A percentile compares a stretch with the other conserved stretches of the same genome.
Evolutionary conservation across 805 yeast species (phyloP).

Genomic region (Ascoidea rubescens): DNA sequence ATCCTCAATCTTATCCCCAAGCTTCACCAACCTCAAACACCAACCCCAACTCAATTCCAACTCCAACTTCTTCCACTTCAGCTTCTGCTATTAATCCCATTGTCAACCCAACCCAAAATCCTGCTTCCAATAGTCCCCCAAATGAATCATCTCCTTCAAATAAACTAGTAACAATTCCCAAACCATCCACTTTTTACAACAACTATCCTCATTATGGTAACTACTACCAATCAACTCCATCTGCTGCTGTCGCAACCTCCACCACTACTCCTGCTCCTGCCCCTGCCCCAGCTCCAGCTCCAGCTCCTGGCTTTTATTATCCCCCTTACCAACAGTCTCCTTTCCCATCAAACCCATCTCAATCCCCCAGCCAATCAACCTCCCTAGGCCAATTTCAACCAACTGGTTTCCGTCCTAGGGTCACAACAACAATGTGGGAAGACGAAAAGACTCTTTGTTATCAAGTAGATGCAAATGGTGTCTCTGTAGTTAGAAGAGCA

Average conservation of each 20-base stretch:
- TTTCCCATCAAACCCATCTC: slow-evolving; percentile 10
- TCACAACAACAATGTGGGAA: slow-evolving; percentile 67
- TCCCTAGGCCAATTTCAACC: slow-evolving; percentile 26
- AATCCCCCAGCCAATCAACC: slow-evolving; percentile 12
- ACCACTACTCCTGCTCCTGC: slow-evolving; percentile 1
- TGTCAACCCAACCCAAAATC: too few relatives aligned
- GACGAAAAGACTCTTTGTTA: slow-evolving; percentile 60
- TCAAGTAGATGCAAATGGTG: slow-evolving; percentile 59
- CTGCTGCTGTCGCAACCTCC: slow-evolving; percentile 4
- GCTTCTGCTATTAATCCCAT: too few relatives aligned
- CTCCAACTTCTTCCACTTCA: background rate
- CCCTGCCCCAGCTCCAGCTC: slow-evolving; percentile 1
- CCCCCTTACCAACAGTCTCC: slow-evolving; percentile 1
- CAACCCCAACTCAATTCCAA: background rate
- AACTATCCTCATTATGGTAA: too few relatives aligned
- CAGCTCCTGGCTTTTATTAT: slow-evolving; percentile 3
- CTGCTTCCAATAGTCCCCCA: too few relatives aligned
- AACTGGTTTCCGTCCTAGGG: slow-evolving; percentile 37
- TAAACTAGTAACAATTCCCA: too few relatives aligned
- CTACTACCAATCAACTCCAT: background rate
- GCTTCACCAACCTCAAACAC: too few relatives aligned
- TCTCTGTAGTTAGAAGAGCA: slow-evolving; percentile 53
- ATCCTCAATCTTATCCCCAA: too few relatives aligned
- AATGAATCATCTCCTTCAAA: too few relatives aligned
- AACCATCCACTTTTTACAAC: too few relatives aligned